A percentile compares a stretch with the other conserved stretches of the same genome.
These are phyloP conservation scores for Fonsecaea nubica DNA, from an alignment of 2,329 filamentous ascomycete species.

Conservation along the genomic window DNA sequence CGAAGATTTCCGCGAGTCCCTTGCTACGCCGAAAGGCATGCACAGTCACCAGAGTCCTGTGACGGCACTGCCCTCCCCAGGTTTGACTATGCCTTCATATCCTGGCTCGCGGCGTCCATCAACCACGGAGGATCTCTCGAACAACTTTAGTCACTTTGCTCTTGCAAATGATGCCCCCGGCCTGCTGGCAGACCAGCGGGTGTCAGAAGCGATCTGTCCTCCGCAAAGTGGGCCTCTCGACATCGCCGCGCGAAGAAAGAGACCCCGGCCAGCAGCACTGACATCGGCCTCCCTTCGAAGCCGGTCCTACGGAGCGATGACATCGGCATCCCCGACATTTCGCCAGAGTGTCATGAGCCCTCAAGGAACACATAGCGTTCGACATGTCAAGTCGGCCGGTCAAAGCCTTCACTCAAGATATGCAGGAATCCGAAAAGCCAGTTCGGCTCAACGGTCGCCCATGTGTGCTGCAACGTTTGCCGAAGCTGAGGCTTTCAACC, in stretches of 20 bases:
- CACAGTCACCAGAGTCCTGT: slow-evolving; percentile 22
- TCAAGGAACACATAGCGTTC: slow-evolving; percentile 47
- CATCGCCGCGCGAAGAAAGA: slow-evolving; percentile 54
- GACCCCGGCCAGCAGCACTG: slow-evolving; percentile 55
- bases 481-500: slow-evolving; percentile 49
- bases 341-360: slow-evolving; percentile 45
- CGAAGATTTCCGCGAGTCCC: slow-evolving; percentile 30
- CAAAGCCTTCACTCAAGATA: slow-evolving; percentile 54
- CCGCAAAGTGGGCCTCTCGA: slow-evolving; percentile 51
- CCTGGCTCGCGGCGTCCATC: slow-evolving; percentile 37
- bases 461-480: slow-evolving; percentile 53
- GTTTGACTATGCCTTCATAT: slow-evolving; percentile 36
- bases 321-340: slow-evolving; percentile 52
- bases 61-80: slow-evolving; percentile 31
- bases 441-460: slow-evolving; percentile 55
- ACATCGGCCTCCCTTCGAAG: slow-evolving; percentile 49
- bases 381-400: slow-evolving; percentile 53
- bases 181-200: slow-evolving; percentile 51
- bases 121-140: slow-evolving; percentile 36
- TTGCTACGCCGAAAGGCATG: slow-evolving; percentile 31
- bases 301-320: slow-evolving; percentile 48
- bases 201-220: slow-evolving; percentile 64
- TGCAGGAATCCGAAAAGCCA: slow-evolving; percentile 55
- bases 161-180: slow-evolving; percentile 31
- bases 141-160: slow-evolving; percentile 37